Base-by-base conservation (phyloP, 345 rosid genomes). In the Arabis hirsuta region DNA sequence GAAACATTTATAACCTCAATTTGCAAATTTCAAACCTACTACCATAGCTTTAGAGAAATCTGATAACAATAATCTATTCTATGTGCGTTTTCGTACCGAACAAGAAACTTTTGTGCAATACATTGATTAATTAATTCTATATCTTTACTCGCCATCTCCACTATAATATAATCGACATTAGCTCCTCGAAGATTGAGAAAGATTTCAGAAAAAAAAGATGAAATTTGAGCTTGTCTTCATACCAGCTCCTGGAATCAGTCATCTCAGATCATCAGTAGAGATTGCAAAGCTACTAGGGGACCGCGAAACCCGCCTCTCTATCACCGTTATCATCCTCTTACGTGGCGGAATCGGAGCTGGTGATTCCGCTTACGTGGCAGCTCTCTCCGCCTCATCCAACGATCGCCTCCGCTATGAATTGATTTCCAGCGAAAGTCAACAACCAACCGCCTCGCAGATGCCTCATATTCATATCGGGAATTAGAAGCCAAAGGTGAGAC, bases 171-270 rank as follows among this genome's bases (percentile, higher is more conserved):
- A 36, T 36, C 3, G 41, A 2, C 41, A 2, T 8, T 36, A 8
- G 2, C 3, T 7, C 3, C 41, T 36, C 41, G 1, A 62, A 13
- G 5, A 45, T 29, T 44, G 9, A 68, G 1, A 22, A 22, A 22
- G 6, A 56, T 34, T 34, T 6, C 38, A 34, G 7, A 34, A 9
- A 13, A 9, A 16, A 9, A 56, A 63, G 41, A 69, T 69, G 73
- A 78, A 57, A 50, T 65, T 71, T 14, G 83, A 81, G 80, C 81
- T 87, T 0, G 75, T 85, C 14, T 76, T 85, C 70, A 46, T 87
- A 29, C 85, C 89, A 2, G 1, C 22, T 6, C 79, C 82, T 0
- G 77, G 3, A 4, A 61, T 26, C 0, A 86, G 87, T 26, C 88
- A 87, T 65, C 72, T 85, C 10, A 11, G 9, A 11, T 55, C 84